These are phyloP conservation scores for Arthroderma sp. DNA, from an alignment of 2,329 filamentous ascomycete genomes.

Conservation along the genomic window DNA sequence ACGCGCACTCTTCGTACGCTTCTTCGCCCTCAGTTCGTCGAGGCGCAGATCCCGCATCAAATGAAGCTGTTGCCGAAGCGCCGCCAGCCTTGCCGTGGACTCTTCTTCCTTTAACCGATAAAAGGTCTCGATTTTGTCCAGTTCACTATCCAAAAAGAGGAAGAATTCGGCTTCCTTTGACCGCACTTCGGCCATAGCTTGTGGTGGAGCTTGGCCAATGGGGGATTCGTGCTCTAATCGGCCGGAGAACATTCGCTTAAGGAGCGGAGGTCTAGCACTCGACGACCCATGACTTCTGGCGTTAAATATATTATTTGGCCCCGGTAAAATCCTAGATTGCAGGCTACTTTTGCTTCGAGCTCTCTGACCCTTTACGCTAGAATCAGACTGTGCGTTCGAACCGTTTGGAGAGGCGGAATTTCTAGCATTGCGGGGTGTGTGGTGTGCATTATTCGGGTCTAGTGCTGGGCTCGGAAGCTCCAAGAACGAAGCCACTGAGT, in stretches of 20 bases:
- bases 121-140: conserved; percentile 85
- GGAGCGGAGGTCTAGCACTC: conserved; percentile 17
- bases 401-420: background rate
- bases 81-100: conserved; percentile 55
- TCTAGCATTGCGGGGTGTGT: conserved; percentile 2
- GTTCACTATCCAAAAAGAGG: conserved; percentile 64
- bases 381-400: background rate
- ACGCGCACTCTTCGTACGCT: conserved; percentile 14
- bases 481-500: conserved; percentile 36
- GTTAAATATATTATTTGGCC: conserved; percentile 11
- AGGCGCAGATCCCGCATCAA: conserved; percentile 80
- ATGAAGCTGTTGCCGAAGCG: conserved; percentile 73
- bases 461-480: conserved; percentile 51
- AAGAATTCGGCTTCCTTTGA: conserved; percentile 75
- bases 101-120: conserved; percentile 82
- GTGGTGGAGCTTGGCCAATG: conserved; percentile 38
- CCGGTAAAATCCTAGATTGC: conserved; percentile 7
- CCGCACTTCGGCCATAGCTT: conserved; percentile 52
- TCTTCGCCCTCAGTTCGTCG: conserved; percentile 50
- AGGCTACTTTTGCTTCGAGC: conserved; percentile 1
- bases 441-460: conserved; percentile 26
- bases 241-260: conserved; percentile 27
- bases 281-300: conserved; percentile 4
- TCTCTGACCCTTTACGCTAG: background rate
- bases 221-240: conserved; percentile 25